These are phyloP conservation scores for Karstenula rhodostoma DNA, from an alignment of 2,329 filamentous ascomycete species.

Conservation along the genomic window DNA sequence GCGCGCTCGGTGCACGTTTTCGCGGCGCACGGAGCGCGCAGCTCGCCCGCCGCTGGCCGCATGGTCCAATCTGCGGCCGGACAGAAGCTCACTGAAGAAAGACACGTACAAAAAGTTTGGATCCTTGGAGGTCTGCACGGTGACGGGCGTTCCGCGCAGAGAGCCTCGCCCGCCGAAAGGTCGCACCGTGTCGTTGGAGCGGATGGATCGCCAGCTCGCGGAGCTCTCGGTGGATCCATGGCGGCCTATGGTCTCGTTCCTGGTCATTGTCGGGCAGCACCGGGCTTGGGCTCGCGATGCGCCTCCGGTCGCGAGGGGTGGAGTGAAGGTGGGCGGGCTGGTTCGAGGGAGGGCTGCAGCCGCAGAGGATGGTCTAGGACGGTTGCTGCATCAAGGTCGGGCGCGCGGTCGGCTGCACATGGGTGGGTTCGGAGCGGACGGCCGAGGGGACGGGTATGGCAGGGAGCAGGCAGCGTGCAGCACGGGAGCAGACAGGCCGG, in stretches of 20 bases:
- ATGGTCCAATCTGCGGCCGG: conserved; percentile 18
- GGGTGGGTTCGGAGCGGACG: conserved; percentile 19
- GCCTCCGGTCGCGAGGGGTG: conserved; percentile 21
- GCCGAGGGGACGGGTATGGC: neutral
- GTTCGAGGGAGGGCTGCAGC: conserved; percentile 40
- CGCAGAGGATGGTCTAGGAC: conserved; percentile 41
- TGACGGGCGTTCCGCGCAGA: conserved; percentile 49
- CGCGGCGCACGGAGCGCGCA: conserved; percentile 31
- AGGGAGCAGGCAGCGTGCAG: conserved; percentile 1
- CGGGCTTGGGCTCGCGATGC: conserved; percentile 26
- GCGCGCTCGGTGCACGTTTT: conserved; percentile 20
- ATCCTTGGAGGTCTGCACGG: conserved; percentile 66
- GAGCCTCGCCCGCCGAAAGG: conserved; percentile 49
- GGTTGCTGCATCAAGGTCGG: conserved; percentile 50
- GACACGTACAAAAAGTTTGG: conserved; percentile 54
- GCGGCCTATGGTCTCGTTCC: conserved; percentile 69
- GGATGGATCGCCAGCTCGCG: conserved; percentile 71
- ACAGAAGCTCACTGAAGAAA: conserved; percentile 14
- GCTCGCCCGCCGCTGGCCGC: conserved; percentile 12
- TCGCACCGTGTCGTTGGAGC: conserved; percentile 71
- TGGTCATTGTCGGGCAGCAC: conserved; percentile 63
- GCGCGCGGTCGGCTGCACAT: conserved; percentile 25
- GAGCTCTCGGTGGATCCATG: conserved; percentile 73
- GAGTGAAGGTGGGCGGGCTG: conserved; percentile 25
- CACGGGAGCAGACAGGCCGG: conserved; percentile 4